phyloP scores from a whole-genome alignment of 139 green algal species.

The Marvania coccoides region DNA sequence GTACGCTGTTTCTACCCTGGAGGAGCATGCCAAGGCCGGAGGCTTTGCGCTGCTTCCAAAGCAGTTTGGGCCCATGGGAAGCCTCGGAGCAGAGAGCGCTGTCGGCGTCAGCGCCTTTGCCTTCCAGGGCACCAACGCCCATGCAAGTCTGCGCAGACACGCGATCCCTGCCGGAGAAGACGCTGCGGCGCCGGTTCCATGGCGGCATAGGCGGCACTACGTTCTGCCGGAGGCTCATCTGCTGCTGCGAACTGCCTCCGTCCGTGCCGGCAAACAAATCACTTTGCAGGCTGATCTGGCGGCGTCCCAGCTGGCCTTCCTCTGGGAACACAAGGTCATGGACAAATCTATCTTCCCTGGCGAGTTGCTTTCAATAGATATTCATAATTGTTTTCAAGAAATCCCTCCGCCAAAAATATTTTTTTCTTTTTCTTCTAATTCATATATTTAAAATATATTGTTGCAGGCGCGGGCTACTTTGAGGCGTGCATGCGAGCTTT shows the following conservation, averaged over 20 bases:
- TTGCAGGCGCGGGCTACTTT: constrained; percentile 34
- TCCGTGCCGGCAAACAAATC: not conserved
- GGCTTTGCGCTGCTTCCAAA: constrained; percentile 14
- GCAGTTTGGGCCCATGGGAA: not conserved
- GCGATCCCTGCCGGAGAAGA: constrained; percentile 8
- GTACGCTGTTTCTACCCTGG: constrained; percentile 41
- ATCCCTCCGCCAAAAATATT: too few species aligned
- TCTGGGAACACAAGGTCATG: constrained; percentile 66
- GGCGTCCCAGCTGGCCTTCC: constrained; percentile 39
- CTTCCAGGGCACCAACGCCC: constrained; percentile 38
- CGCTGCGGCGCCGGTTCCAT: not conserved
- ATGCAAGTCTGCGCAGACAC: constrained; percentile 11
- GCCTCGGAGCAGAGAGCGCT: not conserved
- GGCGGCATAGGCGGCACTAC: constrained; percentile 11
- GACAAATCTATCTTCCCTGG: constrained; percentile 41
- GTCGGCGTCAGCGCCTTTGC: constrained; percentile 32
- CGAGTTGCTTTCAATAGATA: not conserved
- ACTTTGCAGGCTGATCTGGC: constrained; percentile 30
- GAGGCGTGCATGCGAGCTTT: constrained; percentile 3
- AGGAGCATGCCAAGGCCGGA: not conserved
- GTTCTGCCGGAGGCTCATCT: constrained; percentile 17
- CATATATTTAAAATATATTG: too few species aligned
- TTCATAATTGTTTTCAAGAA: too few species aligned
- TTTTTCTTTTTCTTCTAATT: too few species aligned
- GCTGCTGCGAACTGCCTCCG: not conserved